A percentile compares a stretch with the other conserved stretches of the same genome.
Evolutionary conservation across 192 early-diverging fungal species (phyloP).

Genomic region (Backusella westeae): DNA sequence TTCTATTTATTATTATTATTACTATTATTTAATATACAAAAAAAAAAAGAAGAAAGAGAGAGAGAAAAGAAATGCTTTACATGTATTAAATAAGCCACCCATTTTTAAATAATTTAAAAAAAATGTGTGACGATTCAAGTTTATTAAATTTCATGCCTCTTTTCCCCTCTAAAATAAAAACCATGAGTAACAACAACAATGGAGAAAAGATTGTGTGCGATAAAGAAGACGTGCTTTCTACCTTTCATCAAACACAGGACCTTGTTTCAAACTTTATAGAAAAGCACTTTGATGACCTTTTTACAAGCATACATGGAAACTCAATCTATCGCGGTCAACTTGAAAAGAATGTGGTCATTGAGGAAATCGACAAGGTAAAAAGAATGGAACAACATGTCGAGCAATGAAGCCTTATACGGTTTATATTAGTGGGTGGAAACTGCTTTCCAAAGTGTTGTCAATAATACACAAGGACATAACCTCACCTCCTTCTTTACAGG

Average conservation of each 20-base stretch:
- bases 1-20: background rate
- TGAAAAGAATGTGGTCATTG: background rate
- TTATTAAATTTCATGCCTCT: background rate
- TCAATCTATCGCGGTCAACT: background rate
- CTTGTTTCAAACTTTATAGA: background rate
- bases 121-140: background rate
- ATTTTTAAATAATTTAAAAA: background rate
- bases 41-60: background rate
- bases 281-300: background rate
- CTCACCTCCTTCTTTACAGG: background rate
- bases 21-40: no score
- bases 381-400: background rate
- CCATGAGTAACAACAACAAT: background rate
- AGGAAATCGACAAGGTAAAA: background rate
- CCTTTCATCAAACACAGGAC: background rate
- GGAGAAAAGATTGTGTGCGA: background rate
- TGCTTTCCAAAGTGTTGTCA: constrained; percentile 38
- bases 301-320: background rate
- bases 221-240: background rate
- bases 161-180: background rate
- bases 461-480: constrained; percentile 23
- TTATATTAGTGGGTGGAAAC: constrained; percentile 34
- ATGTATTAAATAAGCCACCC: background rate
- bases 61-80: background rate
- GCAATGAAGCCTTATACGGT: no score